Percentiles rank a stretch among this genome's conserved stretches.
Conservation (phyloP, 2,329 filamentous ascomycete genomes). For the Parastagonospora avenae region DNA sequence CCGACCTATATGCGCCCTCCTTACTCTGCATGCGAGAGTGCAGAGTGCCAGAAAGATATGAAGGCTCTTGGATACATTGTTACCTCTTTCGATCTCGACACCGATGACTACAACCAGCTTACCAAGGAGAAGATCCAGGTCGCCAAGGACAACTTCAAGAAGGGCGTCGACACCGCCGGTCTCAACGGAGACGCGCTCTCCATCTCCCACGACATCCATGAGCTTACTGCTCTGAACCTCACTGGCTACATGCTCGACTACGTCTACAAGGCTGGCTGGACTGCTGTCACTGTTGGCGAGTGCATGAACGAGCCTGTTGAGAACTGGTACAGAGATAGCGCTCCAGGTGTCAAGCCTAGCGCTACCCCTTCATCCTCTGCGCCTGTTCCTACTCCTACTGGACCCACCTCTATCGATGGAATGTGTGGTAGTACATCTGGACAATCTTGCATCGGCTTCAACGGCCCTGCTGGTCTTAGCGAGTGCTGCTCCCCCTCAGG, state of each 20-base stretch:
- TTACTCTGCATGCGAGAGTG: slow-evolving; percentile 52
- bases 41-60: slow-evolving; percentile 47
- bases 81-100: slow-evolving; percentile 65
- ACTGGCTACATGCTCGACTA: slow-evolving; percentile 52
- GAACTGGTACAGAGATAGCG: slow-evolving; percentile 56
- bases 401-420: slow-evolving; percentile 24
- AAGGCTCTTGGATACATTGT: slow-evolving; percentile 61
- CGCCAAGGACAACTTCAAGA: slow-evolving; percentile 48
- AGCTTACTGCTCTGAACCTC: slow-evolving; percentile 52
- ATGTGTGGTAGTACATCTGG: slow-evolving; percentile 23
- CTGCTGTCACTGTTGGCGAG: slow-evolving; percentile 55
- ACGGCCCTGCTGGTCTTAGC: slow-evolving; percentile 35
- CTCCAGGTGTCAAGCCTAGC: slow-evolving; percentile 36
- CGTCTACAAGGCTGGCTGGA: slow-evolving; percentile 46
- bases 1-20: slow-evolving; percentile 61
- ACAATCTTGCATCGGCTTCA: slow-evolving; percentile 29
- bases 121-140: slow-evolving; percentile 35
- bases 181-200: slow-evolving; percentile 51
- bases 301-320: slow-evolving; percentile 51
- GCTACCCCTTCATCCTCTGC: slow-evolving; percentile 25
- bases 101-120: slow-evolving; percentile 50
- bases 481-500: slow-evolving; percentile 53
- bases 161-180: slow-evolving; percentile 43
- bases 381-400: slow-evolving; percentile 25
- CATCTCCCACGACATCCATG: slow-evolving; percentile 59